Percentiles rank a stretch among this genome's conserved stretches.
These are phyloP conservation scores for Amaranthus cruentus DNA, from an alignment of 148 eudicot species.

Conservation along the genomic window DNA sequence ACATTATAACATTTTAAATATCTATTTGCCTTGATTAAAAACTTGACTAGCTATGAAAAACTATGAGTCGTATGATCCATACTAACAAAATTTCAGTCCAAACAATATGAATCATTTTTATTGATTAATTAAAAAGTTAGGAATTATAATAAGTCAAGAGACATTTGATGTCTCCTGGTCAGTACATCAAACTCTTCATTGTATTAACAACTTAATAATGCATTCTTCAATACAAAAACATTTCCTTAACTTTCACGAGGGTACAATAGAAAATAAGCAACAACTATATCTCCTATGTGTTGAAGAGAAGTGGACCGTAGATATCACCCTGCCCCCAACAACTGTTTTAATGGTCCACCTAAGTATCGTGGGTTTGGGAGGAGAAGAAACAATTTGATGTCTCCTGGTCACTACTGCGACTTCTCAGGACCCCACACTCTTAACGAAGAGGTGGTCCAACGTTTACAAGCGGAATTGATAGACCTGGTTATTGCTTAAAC, in stretches of 20 bases:
- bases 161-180: too few relatives aligned
- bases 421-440: conserved; percentile 54
- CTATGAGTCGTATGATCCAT: too few relatives aligned
- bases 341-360: conserved; percentile 48
- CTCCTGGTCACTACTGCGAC: conserved; percentile 64
- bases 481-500: conserved; percentile 42
- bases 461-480: conserved; percentile 52
- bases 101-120: too few relatives aligned
- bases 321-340: conserved; percentile 57
- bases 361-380: conserved; percentile 61
- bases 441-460: conserved; percentile 70
- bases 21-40: too few relatives aligned
- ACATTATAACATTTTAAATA: too few relatives aligned
- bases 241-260: conserved; percentile 60
- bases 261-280: conserved; percentile 59
- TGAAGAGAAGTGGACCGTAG: conserved; percentile 63
- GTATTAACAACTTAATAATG: too few relatives aligned
- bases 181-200: too few relatives aligned
- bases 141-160: too few relatives aligned
- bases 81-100: too few relatives aligned
- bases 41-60: too few relatives aligned
- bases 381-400: conserved; percentile 45
- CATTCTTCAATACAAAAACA: too few relatives aligned
- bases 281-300: conserved; percentile 79
- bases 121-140: too few relatives aligned